These are phyloP conservation scores for Scutellaria baicalensis DNA, from an alignment of 257 asterid genomes.

Conservation along the genomic window DNA sequence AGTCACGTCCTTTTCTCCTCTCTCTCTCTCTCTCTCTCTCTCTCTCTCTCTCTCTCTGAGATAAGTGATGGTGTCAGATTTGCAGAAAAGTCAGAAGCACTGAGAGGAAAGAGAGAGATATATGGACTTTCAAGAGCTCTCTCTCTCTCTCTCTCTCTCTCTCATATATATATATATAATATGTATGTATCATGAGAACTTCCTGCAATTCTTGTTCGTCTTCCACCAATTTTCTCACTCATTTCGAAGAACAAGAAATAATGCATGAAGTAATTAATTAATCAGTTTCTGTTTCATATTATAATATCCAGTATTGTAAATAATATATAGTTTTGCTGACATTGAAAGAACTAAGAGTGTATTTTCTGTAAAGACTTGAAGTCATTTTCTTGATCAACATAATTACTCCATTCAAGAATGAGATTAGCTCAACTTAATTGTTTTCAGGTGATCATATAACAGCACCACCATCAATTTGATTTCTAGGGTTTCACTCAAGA, in stretches of 20 bases:
- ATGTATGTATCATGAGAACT: background rate
- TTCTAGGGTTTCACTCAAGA: slow-evolving; percentile 16
- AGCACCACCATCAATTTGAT: background rate
- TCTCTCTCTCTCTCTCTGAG: background rate
- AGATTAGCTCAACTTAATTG: background rate
- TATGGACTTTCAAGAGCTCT: background rate
- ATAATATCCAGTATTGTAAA: background rate
- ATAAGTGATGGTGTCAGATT: slow-evolving; percentile 38
- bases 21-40: slow-evolving; percentile 20
- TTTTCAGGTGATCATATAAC: background rate
- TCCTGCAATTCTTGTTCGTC: background rate
- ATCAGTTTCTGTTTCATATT: background rate
- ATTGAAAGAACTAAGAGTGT: too few species aligned
- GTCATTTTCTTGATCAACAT: too few species aligned
- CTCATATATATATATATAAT: too few species aligned
- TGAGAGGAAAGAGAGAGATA: slow-evolving; percentile 27
- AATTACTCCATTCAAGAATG: too few species aligned
- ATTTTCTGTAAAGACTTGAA: too few species aligned
- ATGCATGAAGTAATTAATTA: too few species aligned
- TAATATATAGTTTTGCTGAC: too few species aligned
- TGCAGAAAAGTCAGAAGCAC: slow-evolving; percentile 51
- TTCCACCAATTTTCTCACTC: background rate
- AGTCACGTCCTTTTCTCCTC: slow-evolving; percentile 50
- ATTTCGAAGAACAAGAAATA: too few species aligned
- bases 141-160: background rate